Conservation (phyloP, 257 asterid species). For the Plantago ovata region DNA sequence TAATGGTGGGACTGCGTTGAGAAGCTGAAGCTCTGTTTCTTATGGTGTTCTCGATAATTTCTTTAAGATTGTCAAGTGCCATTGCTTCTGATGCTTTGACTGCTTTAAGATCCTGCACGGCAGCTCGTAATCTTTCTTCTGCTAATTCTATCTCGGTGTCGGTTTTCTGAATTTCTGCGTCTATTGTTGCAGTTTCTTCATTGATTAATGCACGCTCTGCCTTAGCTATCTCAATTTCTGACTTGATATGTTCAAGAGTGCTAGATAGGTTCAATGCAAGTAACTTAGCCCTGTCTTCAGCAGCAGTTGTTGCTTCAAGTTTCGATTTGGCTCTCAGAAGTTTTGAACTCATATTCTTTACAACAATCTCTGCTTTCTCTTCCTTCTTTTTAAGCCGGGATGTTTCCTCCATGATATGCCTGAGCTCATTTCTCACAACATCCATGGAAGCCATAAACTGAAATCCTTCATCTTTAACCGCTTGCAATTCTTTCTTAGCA, state of each 20-base stretch:
- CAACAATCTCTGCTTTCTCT: slow-evolving; percentile 41
- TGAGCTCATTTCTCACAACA: slow-evolving; percentile 54
- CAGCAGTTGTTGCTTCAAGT: slow-evolving; percentile 56
- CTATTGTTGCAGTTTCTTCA: slow-evolving; percentile 44
- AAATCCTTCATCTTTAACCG: slow-evolving; percentile 47
- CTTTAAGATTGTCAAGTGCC: slow-evolving; percentile 61
- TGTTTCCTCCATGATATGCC: slow-evolving; percentile 44
- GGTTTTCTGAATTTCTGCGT: slow-evolving; percentile 46
- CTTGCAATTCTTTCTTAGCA: slow-evolving; percentile 43
- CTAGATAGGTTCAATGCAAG: slow-evolving; percentile 42
- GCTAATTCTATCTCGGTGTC: slow-evolving; percentile 51
- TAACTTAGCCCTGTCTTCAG: slow-evolving; percentile 53
- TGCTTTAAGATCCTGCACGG: slow-evolving; percentile 52
- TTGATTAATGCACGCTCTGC: slow-evolving; percentile 34
- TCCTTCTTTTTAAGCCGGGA: slow-evolving; percentile 46
- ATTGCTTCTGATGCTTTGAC: slow-evolving; percentile 58
- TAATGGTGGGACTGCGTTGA: slow-evolving; percentile 41
- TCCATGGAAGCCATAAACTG: slow-evolving; percentile 86
- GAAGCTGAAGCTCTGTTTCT: slow-evolving; percentile 56
- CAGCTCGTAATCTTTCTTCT: slow-evolving; percentile 57
- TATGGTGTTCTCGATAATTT: slow-evolving; percentile 38
- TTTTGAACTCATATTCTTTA: slow-evolving; percentile 62
- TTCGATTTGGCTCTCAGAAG: slow-evolving; percentile 61
- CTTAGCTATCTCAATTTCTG: slow-evolving; percentile 50
- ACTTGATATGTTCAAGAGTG: slow-evolving; percentile 48